Conservation (phyloP, 148 eudicot species). For the Euryodendron excelsum region DNA sequence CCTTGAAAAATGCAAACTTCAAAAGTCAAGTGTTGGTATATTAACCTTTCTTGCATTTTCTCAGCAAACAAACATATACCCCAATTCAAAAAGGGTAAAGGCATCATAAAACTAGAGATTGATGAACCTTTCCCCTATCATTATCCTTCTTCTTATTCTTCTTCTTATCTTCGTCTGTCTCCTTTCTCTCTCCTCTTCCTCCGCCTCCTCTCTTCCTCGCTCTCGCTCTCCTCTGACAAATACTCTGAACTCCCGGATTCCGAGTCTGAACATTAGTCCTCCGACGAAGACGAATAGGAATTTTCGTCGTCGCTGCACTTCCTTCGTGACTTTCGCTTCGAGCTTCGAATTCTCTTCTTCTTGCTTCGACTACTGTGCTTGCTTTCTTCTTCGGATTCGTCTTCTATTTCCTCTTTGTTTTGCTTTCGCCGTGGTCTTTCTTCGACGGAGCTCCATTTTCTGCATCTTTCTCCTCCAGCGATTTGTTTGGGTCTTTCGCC, state of each 20-base stretch:
- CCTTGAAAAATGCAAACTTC: background rate
- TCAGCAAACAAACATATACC: constrained; percentile 17
- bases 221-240: constrained; percentile 29
- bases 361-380: constrained; percentile 27
- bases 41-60: background rate
- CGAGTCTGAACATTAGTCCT: constrained; percentile 18
- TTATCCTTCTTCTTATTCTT: constrained; percentile 45
- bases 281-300: constrained; percentile 33
- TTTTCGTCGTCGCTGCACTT: constrained; percentile 35
- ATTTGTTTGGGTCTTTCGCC: constrained; percentile 23
- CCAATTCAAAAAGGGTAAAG: constrained; percentile 6
- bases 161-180: constrained; percentile 15
- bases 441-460: constrained; percentile 20
- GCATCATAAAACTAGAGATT: constrained; percentile 5
- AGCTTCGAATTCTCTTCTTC: constrained; percentile 21
- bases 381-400: constrained; percentile 31
- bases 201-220: constrained; percentile 41
- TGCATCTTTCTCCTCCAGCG: constrained; percentile 20
- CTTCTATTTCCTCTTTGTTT: constrained; percentile 32
- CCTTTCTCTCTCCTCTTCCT: constrained; percentile 27
- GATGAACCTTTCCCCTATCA: constrained; percentile 48
- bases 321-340: constrained; percentile 37
- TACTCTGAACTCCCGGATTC: constrained; percentile 42
- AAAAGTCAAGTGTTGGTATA: background rate
- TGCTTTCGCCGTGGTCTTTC: constrained; percentile 16